Evolutionary conservation across 352 stramenopile species (phyloP), one percentile per base, ranked within the genome.

Genomic region (Pythium dissimile): DNA sequence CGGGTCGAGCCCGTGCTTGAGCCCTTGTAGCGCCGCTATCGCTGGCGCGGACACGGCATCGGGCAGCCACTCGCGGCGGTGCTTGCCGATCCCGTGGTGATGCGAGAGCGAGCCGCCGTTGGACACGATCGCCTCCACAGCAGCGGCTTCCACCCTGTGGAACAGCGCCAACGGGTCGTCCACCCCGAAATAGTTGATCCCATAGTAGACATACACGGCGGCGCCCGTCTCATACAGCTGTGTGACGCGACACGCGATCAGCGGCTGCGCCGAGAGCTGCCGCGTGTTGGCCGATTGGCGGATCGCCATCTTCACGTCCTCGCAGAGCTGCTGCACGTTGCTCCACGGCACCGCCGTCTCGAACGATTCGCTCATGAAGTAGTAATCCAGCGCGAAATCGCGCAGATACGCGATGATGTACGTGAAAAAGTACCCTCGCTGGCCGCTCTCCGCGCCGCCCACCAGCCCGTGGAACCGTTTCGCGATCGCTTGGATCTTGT

Each of bases 151-250:
- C 23, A 97, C 93, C 24, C 83, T 73, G 21, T 72, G 67, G 70
- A 97, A 98, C 3, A 95, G 72, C 46, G 64, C 51, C 54, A 94
- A 77, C 16, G 89, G 78, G 52, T 97, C 77, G 18, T 67, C 45
- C 20, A 98, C 71, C 34, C 81, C 80, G 45, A 83, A 88, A 70
- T 92, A 91, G 61, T 96, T 96, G 61, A 98, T 96, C 48, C 90
- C 95, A 65, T 98, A 97, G 71, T 98, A 98, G 60, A 98, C 97
- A 66, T 98, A 98, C 24, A 98, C 77, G 39, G 88, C 97, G 39
- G 86, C 92, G 46, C 94, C 94, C 12, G 96, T 96, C 41, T 96
- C 90, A 66, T 98, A 98, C 12, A 98, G 77, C 69, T 98, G 95
- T 1, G 94, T 98, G 26, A 98, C 81, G 18, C 95, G 85, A 60